Base-by-base conservation (phyloP, 768 basidiomycete genomes). In the Tricholoma terreum region DNA sequence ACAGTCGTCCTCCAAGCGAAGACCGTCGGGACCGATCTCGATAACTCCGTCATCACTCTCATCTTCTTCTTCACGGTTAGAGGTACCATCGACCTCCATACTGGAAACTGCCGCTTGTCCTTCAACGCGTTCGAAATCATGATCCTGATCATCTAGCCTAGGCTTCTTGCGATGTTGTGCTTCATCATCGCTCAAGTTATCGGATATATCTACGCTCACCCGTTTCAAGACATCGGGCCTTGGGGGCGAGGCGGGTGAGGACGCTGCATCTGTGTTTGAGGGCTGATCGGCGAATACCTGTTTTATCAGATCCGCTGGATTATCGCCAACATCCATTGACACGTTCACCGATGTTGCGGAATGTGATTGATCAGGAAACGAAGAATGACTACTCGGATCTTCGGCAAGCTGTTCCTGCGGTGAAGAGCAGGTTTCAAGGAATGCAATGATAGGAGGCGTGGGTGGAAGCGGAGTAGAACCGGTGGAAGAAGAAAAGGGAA, bases 1-100 rank as follows among this genome's bases (percentile, higher is more conserved):
- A 54, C 81, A 77, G 55, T 78, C 76, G 21, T 71, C 61, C 27
- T 73, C 66, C n/a, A 71, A 52, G 27, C 75, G 69, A 15, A 77
- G 65, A 21, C 79, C 80, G 60, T 79, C 78, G 4, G 73, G 69
- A 12, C 73, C 80, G 42, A 79, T 42, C 50, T 73, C 72, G 17
- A 75, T 65, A 14, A 67, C 68, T 11, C 69, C 73, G 7, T 74
- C 75, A 14, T 71, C 71, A 30, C 71, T 71, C 2, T 72, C 73
- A 4, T 71, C 74, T 6, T 73, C 69, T 67, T 69, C 17, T 54
- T 62, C 63, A 11, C 50, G 55, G 14, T 9, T 63, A 42, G 56
- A 51, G 58, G 27, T 54, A 43, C 15, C n/a, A 19, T 12, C 42
- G 17, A 10, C 27, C 11, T 42, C 52, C 22, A 22, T 12, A 31